Evolutionary conservation across 2,329 filamentous ascomycete genomes (phyloP).

Genomic region (Neodidymelliopsis sp.): DNA sequence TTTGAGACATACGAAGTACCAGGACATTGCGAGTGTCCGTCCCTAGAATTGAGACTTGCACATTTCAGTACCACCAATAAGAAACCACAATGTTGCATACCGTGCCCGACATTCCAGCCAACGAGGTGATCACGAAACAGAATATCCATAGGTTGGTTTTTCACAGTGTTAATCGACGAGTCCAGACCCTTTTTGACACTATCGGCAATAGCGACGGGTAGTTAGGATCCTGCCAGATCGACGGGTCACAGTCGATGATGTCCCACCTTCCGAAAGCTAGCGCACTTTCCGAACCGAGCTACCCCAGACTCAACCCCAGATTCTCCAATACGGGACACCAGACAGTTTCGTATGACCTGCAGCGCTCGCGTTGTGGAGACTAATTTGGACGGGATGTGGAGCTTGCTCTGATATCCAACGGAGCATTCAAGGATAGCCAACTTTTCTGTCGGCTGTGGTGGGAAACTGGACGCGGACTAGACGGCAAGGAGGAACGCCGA

Average conservation of each 20-base stretch:
- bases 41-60: too few species aligned
- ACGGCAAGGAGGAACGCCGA: neutral
- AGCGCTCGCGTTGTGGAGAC: neutral
- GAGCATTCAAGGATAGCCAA: neutral
- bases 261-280: constrained; percentile 23
- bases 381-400: constrained; percentile 8
- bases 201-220: neutral
- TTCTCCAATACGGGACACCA: neutral
- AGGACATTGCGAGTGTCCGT: too few species aligned
- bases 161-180: neutral
- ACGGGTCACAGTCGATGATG: too few species aligned
- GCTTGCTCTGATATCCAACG: neutral
- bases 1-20: too few species aligned
- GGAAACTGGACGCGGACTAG: constrained; percentile 3
- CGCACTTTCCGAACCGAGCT: constrained; percentile 12
- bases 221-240: too few species aligned
- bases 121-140: too few species aligned
- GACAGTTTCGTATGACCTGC: neutral
- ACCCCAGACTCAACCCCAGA: constrained; percentile 8
- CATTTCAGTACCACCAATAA: too few species aligned
- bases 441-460: constrained; percentile 10
- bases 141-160: neutral
- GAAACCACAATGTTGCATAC: too few species aligned
- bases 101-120: too few species aligned
- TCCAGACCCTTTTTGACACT: neutral